Base-by-base conservation (phyloP, 495 filamentous ascomycete genomes). In the Penicillium malachiteum region DNA sequence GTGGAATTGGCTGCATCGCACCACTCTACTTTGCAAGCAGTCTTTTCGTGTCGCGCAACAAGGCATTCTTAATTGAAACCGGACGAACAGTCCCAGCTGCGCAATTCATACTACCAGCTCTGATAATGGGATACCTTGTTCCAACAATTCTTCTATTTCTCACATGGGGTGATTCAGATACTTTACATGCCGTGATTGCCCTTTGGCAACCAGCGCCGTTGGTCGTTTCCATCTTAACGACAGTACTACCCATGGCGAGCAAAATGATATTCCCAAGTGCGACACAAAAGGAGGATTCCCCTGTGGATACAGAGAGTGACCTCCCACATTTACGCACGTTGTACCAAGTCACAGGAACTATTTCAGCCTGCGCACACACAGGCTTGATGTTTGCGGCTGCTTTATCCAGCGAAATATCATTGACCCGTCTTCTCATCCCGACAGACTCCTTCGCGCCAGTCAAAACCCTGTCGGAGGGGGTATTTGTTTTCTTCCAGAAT, bases 401-500 rank as follows among this genome's bases (percentile, higher is more conserved):
- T 37, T 37, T 9, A 9, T 37, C 34, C 12, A 9, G 34, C 8
- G 34, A 37, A 5, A 10, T 37, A 37, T 37, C 34, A 1, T 13
- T 37, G 34, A 37, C 34, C 2, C 34, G 34, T 13, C 34, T 37
- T 13, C 12, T 37, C 7, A 1, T 37, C 34, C 34, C 34, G 8
- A 13, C 8, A 16, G 38, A 52, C 12, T 59, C 60, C 1, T 59
- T 63, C 12, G 60, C 18, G 7, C 48, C 31, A 14, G 58, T 54
- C 18, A 16, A 42, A 13, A 54, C 21, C 4, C 43, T 65, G 26
- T 52, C 47, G 17, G 62, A 62, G 11, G 58, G 55, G 6, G 35
- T 55, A n/a, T 56, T 57, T n/a, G 42, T 62, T 10, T 62, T 58
- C 42, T 55, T 62, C 37, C 62, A 62, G 18, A 62, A 65, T 46